Conservation (phyloP, 2,329 filamentous ascomycete species). For the Teratosphaeria viscida region DNA sequence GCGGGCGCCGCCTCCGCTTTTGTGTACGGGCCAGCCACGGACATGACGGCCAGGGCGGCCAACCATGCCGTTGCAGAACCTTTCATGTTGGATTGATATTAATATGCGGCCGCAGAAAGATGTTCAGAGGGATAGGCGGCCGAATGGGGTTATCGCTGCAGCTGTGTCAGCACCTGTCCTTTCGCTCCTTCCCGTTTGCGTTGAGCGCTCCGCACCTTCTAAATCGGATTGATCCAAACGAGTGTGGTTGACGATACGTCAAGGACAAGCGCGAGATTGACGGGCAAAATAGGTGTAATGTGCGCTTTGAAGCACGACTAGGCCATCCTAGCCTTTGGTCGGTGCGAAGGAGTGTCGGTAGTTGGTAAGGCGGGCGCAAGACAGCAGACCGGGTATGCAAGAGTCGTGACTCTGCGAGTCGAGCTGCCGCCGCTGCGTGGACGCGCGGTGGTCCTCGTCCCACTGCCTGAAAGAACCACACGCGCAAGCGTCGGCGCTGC, state of each 20-base stretch:
- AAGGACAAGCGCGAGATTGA: slow-evolving; percentile 12
- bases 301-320: slow-evolving; percentile 8
- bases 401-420: not conserved
- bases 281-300: slow-evolving; percentile 10
- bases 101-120: slow-evolving; percentile 7
- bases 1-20: slow-evolving; percentile 41
- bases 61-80: slow-evolving; percentile 37
- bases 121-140: not conserved
- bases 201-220: slow-evolving; percentile 8
- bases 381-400: not conserved
- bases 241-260: slow-evolving; percentile 40
- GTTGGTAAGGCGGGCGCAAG: slow-evolving; percentile 11
- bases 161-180: not conserved
- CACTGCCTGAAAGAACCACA: not conserved
- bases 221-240: slow-evolving; percentile 35
- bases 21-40: slow-evolving; percentile 33
- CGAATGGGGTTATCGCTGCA: not conserved
- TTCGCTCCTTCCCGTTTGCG: not conserved
- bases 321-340: slow-evolving; percentile 16
- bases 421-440: not conserved
- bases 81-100: slow-evolving; percentile 29
- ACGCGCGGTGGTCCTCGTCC: not conserved
- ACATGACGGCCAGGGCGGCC: slow-evolving; percentile 36
- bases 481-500: not conserved
- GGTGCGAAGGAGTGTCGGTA: slow-evolving; percentile 22